Evolutionary conservation across 1,139 yeast genomes (phyloP).

Genomic region (Magnusiomyces sp.): DNA sequence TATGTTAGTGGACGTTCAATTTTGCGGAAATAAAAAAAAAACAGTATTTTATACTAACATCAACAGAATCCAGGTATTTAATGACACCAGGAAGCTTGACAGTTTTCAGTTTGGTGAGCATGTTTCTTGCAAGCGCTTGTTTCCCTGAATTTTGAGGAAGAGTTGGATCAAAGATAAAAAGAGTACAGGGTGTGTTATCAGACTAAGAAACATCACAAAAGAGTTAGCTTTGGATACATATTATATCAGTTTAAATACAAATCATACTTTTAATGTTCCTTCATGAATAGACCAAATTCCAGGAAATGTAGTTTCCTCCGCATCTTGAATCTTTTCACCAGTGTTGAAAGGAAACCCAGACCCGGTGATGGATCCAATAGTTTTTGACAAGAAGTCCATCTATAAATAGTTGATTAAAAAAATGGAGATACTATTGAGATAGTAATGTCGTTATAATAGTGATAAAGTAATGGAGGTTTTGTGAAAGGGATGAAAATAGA

Average conservation of each 20-base stretch:
- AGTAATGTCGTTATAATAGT: not conserved
- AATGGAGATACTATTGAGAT: not conserved
- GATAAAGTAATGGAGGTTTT: not conserved
- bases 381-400: constrained; percentile 33
- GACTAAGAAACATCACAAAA: constrained; percentile 21
- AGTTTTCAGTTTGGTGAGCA: constrained; percentile 55
- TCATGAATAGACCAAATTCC: constrained; percentile 44
- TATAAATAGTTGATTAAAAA: not conserved
- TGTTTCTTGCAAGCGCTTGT: constrained; percentile 51
- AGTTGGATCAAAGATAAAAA: constrained; percentile 54
- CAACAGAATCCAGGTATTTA: constrained; percentile 59
- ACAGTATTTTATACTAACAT: constrained; percentile 18
- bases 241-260: not conserved
- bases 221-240: not conserved
- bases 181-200: constrained; percentile 39
- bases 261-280: constrained; percentile 33
- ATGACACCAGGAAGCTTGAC: constrained; percentile 75
- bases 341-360: constrained; percentile 27
- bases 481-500: no score
- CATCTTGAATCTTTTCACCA: constrained; percentile 19
- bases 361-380: constrained; percentile 30
- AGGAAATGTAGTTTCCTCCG: constrained; percentile 22
- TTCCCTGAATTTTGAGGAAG: constrained; percentile 34
- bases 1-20: not conserved
- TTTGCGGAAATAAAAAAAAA: not conserved